A percentile compares a stretch with the other conserved stretches of the same genome.
Evolutionary conservation across 2,329 filamentous ascomycete genomes (phyloP).

Genomic region (Verticillium tricorpus): DNA sequence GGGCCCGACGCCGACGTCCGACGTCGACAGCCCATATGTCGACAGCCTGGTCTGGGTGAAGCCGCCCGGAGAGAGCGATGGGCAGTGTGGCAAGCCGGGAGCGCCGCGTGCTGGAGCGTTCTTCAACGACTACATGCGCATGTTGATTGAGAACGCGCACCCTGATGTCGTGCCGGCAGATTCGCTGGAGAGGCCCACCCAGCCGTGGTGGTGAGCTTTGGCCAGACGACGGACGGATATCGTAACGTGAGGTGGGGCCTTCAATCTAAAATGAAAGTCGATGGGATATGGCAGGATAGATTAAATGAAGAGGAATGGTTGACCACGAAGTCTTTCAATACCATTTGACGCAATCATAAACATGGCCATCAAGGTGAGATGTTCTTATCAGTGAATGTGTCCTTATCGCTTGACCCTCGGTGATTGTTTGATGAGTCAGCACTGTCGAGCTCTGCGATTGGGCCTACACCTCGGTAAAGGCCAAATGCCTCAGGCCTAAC

Average conservation of each 20-base stretch:
- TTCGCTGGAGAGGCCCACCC: conserved; percentile 5
- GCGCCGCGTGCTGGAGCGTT: conserved; percentile 31
- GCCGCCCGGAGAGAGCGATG: conserved; percentile 35
- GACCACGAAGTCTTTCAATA: no score
- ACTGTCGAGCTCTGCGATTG: neutral
- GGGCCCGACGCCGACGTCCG: conserved; percentile 26
- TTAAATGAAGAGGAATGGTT: neutral
- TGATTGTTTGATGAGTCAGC: neutral
- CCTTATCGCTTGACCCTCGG: neutral
- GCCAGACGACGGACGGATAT: neutral
- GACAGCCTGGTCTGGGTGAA: conserved; percentile 37
- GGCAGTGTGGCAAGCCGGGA: conserved; percentile 25
- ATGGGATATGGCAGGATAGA: neutral
- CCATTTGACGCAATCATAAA: neutral
- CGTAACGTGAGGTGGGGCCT: no score
- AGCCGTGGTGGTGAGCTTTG: conserved; percentile 7
- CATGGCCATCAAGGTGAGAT: neutral
- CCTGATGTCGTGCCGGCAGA: conserved; percentile 11
- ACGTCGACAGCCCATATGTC: conserved; percentile 24
- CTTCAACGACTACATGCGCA: conserved; percentile 32
- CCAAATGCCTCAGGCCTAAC: neutral
- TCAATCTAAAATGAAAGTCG: no score
- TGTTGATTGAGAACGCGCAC: conserved; percentile 31
- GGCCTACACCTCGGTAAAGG: neutral
- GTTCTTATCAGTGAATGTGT: neutral